Evolutionary conservation across 495 filamentous ascomycete species (phyloP).

Genomic region (Tuber calosporum): DNA sequence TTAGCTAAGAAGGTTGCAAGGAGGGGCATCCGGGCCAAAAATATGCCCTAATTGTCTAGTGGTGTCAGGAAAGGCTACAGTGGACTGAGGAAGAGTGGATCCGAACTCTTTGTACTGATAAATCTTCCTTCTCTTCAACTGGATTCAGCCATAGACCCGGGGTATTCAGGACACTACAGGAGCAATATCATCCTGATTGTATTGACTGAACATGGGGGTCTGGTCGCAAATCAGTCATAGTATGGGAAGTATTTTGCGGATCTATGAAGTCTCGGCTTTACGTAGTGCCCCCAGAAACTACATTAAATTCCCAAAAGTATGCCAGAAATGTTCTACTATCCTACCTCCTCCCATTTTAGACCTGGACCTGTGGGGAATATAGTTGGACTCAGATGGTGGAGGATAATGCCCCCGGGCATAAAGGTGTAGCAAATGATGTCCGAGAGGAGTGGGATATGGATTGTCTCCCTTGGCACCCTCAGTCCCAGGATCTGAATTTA

Average conservation of each 20-base stretch:
- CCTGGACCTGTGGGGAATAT: conserved; percentile 15
- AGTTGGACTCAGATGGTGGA: conserved; percentile 13
- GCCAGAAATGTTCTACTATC: conserved; percentile 3
- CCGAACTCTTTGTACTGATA: conserved; percentile 19
- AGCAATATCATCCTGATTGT: conserved; percentile 21
- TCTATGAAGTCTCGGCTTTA: conserved; percentile 17
- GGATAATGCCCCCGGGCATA: conserved; percentile 22
- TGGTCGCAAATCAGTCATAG: conserved; percentile 11
- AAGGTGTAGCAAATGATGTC: conserved; percentile 7
- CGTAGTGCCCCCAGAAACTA: conserved; percentile 12
- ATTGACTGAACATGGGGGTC: conserved; percentile 16
- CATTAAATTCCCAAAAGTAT: conserved; percentile 17
- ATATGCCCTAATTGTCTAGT: too few species aligned
- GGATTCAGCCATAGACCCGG: conserved; percentile 10
- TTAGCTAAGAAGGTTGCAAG: too few species aligned
- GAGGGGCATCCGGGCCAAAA: too few species aligned
- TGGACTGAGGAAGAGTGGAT: conserved; percentile 19
- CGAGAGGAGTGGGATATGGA: conserved; percentile 11
- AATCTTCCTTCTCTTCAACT: conserved; percentile 17
- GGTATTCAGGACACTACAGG: conserved; percentile 8
- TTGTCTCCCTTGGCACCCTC: conserved; percentile 9
- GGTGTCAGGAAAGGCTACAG: neutral
- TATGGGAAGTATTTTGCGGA: too few species aligned
- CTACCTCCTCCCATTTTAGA: conserved; percentile 22
- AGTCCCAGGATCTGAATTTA: conserved; percentile 24